Evolutionary conservation across 441 rosid genomes (phyloP).

Genomic region (Erodium texanum): DNA sequence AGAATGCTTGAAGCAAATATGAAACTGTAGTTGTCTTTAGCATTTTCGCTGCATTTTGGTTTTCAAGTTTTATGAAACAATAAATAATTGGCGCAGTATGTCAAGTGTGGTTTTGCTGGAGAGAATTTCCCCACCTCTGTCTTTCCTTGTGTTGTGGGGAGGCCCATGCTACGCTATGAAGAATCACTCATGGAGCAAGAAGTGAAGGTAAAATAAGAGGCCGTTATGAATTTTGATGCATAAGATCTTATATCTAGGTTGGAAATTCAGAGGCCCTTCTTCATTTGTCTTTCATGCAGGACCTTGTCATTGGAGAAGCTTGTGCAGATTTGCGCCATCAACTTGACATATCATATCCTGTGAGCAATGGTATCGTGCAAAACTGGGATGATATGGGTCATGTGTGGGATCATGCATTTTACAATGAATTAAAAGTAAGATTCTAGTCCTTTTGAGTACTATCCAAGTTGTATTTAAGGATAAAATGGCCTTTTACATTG

Average conservation of each 20-base stretch:
- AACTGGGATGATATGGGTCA: slow-evolving; percentile 97
- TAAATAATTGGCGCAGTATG: slow-evolving; percentile 55
- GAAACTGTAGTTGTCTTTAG: background rate
- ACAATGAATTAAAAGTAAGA: slow-evolving; percentile 59
- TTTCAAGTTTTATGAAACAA: slow-evolving; percentile 10
- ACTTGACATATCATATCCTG: slow-evolving; percentile 80
- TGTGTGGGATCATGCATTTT: slow-evolving; percentile 96
- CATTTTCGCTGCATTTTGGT: background rate
- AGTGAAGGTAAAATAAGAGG: slow-evolving; percentile 71
- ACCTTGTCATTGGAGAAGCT: slow-evolving; percentile 78
- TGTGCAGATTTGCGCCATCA: slow-evolving; percentile 86
- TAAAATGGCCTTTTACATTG: background rate
- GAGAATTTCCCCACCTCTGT: slow-evolving; percentile 96
- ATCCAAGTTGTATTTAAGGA: background rate
- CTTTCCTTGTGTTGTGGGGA: slow-evolving; percentile 88
- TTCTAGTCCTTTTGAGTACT: slow-evolving; percentile 14
- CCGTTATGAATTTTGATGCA: no score
- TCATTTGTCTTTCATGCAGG: slow-evolving; percentile 33
- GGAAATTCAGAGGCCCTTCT: background rate
- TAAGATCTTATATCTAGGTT: background rate
- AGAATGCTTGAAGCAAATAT: background rate
- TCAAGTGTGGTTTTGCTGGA: slow-evolving; percentile 95
- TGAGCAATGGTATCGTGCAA: slow-evolving; percentile 85
- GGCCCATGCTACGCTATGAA: slow-evolving; percentile 83
- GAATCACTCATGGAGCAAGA: slow-evolving; percentile 86